Evolutionary conservation across 2,329 filamentous ascomycete species (phyloP).

Genomic region (Botrytis deweyae): DNA sequence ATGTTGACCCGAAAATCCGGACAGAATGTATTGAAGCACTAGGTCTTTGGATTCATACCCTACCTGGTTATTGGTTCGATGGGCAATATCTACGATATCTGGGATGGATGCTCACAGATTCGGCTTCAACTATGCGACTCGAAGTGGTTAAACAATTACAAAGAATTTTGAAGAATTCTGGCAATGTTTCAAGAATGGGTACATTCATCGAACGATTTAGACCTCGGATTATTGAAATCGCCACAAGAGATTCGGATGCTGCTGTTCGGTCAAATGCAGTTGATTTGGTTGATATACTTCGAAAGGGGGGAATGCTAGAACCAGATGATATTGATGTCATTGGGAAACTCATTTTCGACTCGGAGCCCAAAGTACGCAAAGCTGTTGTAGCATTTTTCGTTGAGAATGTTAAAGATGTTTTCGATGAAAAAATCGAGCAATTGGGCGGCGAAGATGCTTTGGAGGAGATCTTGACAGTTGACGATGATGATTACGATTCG

Average conservation of each 20-base stretch:
- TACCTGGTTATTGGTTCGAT: conserved; percentile 87
- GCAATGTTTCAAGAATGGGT: conserved; percentile 73
- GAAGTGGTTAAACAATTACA: conserved; percentile 83
- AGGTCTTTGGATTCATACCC: conserved; percentile 81
- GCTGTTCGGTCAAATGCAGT: conserved; percentile 78
- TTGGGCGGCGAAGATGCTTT: conserved; percentile 77
- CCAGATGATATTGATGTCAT: conserved; percentile 88
- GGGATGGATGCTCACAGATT: conserved; percentile 92
- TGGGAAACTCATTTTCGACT: conserved; percentile 85
- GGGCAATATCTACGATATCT: conserved; percentile 88
- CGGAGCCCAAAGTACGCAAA: conserved; percentile 79
- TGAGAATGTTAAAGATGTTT: conserved; percentile 79
- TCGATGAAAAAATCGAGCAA: conserved; percentile 76
- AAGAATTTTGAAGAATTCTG: conserved; percentile 75
- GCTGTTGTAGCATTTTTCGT: conserved; percentile 89
- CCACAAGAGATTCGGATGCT: conserved; percentile 78
- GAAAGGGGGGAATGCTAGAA: conserved; percentile 82
- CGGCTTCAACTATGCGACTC: conserved; percentile 68
- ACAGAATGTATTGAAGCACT: conserved; percentile 85
- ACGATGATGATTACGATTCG: conserved; percentile 70
- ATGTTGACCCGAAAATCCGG: conserved; percentile 86
- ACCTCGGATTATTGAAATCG: conserved; percentile 86
- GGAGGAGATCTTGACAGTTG: conserved; percentile 69
- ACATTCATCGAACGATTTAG: conserved; percentile 94
- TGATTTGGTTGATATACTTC: conserved; percentile 76